Evolutionary conservation across 805 yeast genomes (phyloP), one percentile per base, ranked within the genome.

Genomic region (Ogataea populi-albae): DNA sequence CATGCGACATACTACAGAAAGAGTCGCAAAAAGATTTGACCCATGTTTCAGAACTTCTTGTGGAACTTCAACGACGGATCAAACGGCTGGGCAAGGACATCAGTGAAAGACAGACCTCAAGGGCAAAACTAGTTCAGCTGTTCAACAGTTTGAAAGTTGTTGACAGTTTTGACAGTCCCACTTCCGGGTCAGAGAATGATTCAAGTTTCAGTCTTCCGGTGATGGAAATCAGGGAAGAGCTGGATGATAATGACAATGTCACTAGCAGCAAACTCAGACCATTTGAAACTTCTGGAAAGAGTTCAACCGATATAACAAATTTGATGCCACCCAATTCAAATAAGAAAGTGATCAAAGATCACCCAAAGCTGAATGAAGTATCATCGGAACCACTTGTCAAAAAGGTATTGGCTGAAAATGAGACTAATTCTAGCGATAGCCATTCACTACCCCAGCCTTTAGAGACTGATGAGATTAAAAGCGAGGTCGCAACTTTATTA

Each of bases 171-270:
- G 42, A 43, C 6, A 28, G 24, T 4, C 18, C 21, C 10, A 22
- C 19, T 14, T 16, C 27, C 14, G 17, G 9, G 10, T n/a, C 20
- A 22, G 75, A 65, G 3, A 79, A 73, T 11, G 77, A 69, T 1
- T n/a, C n/a, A n/a, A n/a, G n/a, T n/a, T n/a, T n/a, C n/a, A n/a
- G n/a, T n/a, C 49, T 79, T 2, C 88, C 86, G 1, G 64, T 85
- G 17, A 77, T 87, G 78, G 96, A 88, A 38, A 89, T 89, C 16
- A 69, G 79, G 35, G 97, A 88, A 53, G 84, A 79, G 35, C 58
- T 89, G 24, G 96, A 88, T 57, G 96, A 86, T 1, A 79, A 84
- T n/a, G 96, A 79, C 0, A 77, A 84, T 41, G 69, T 88, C 1
- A 54, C 83, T 1, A 57, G 43, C 10, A 54, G 76, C n/a, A 46